Percentiles rank a stretch among this genome's conserved stretches.
Evolutionary conservation across 2,329 filamentous ascomycete species (phyloP).

Genomic region (Colletotrichum sp.): DNA sequence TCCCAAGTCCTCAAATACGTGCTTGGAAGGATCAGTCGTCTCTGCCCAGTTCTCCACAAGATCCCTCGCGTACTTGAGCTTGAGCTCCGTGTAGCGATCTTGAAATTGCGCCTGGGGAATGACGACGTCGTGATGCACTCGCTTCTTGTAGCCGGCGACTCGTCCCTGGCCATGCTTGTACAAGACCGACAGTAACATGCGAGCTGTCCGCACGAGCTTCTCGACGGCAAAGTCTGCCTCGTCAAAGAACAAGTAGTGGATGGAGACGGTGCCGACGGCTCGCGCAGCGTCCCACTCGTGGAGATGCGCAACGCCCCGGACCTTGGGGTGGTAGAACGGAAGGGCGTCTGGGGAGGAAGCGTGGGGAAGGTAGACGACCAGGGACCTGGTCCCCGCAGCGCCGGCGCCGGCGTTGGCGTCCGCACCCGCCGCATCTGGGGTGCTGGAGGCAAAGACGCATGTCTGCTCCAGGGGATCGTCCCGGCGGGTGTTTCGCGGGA

Average conservation of each 20-base stretch:
- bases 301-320: constrained; percentile 76
- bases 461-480: constrained; percentile 83
- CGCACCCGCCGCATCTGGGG: constrained; percentile 9
- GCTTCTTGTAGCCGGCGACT: constrained; percentile 74
- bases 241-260: constrained; percentile 64
- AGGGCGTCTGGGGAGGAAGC: constrained; percentile 63
- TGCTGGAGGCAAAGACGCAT: constrained; percentile 69
- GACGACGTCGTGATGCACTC: constrained; percentile 82
- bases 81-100: constrained; percentile 80
- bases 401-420: neutral
- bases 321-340: constrained; percentile 87
- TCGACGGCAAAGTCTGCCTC: constrained; percentile 27
- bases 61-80: constrained; percentile 74
- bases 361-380: constrained; percentile 84
- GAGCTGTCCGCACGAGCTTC: constrained; percentile 70
- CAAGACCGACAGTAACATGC: constrained; percentile 70
- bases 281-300: constrained; percentile 64
- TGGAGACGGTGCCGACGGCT: constrained; percentile 55
- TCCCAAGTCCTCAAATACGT: constrained; percentile 92
- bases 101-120: constrained; percentile 80
- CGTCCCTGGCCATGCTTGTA: constrained; percentile 76
- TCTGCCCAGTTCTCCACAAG: constrained; percentile 84
- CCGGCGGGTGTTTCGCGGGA: constrained; percentile 80
- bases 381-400: constrained; percentile 37
- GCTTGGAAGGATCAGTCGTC: constrained; percentile 84